Conservation (phyloP, 2,329 filamentous ascomycete genomes). For the Exophiala alcalophila region DNA sequence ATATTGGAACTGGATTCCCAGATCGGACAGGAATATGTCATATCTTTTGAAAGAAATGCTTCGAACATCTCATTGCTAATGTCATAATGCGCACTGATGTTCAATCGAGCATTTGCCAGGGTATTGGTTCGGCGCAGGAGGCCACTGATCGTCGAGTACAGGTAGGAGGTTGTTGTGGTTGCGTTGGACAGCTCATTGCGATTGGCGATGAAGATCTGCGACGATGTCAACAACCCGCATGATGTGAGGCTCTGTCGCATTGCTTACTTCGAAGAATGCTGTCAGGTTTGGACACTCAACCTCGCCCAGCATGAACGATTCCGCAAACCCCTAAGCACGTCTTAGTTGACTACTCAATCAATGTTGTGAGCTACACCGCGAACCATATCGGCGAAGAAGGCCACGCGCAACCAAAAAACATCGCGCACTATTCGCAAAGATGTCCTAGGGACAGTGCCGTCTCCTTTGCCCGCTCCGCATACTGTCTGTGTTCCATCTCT, state of each 20-base stretch:
- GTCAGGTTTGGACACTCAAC: slow-evolving; percentile 65
- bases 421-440: slow-evolving; percentile 62
- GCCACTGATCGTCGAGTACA: slow-evolving; percentile 57
- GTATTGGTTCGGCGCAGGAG: slow-evolving; percentile 59
- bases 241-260: neutral
- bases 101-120: slow-evolving; percentile 58
- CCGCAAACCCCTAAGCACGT: slow-evolving; percentile 58
- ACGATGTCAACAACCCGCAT: neutral
- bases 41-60: slow-evolving; percentile 31
- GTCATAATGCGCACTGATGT: slow-evolving; percentile 71
- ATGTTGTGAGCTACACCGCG: slow-evolving; percentile 18
- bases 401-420: slow-evolving; percentile 66
- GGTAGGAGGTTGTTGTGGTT: slow-evolving; percentile 58
- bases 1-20: slow-evolving; percentile 37
- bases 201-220: slow-evolving; percentile 67
- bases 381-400: slow-evolving; percentile 69
- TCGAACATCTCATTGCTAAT: slow-evolving; percentile 50
- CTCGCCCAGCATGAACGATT: slow-evolving; percentile 71
- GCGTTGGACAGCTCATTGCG: slow-evolving; percentile 63
- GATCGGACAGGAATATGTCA: slow-evolving; percentile 31
- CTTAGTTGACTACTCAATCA: neutral
- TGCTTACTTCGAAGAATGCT: slow-evolving; percentile 57
- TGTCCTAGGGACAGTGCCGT: slow-evolving; percentile 40
- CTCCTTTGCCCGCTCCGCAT: slow-evolving; percentile 33
- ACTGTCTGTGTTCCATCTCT: slow-evolving; percentile 43